These are phyloP conservation scores for Cladophialophora carrionii DNA, from an alignment of 2,329 filamentous ascomycete genomes.

Conservation along the genomic window DNA sequence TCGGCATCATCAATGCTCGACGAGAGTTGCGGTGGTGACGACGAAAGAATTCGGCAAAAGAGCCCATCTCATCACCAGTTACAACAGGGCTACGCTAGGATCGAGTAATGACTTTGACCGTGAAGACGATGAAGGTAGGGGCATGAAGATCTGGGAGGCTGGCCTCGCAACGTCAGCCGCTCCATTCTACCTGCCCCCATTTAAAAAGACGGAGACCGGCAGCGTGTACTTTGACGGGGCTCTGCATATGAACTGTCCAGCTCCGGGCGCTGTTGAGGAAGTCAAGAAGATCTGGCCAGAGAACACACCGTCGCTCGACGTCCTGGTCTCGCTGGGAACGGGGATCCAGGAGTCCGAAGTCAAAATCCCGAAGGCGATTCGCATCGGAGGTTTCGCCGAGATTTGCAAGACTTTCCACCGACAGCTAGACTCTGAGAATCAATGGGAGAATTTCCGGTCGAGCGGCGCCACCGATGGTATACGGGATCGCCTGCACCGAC, in stretches of 20 bases:
- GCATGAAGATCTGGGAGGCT: constrained; percentile 17
- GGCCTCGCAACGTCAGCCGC: constrained; percentile 11
- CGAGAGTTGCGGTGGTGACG: constrained; percentile 15
- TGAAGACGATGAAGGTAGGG: constrained; percentile 17
- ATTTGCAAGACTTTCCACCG: constrained; percentile 16
- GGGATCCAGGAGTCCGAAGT: constrained; percentile 20
- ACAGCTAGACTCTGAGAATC: constrained; percentile 13
- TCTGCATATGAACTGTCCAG: constrained; percentile 17
- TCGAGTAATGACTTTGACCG: constrained; percentile 11
- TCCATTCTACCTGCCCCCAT: constrained; percentile 15
- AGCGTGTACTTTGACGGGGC: constrained; percentile 15
- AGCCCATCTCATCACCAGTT: constrained; percentile 15
- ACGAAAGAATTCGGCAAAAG: constrained; percentile 13
- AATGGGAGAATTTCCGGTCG: constrained; percentile 14
- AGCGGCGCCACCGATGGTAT: constrained; percentile 8
- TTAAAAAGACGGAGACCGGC: constrained; percentile 11
- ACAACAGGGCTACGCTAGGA: constrained; percentile 8
- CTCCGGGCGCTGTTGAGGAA: constrained; percentile 13
- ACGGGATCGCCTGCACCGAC: constrained; percentile 15
- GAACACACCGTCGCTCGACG: constrained; percentile 7
- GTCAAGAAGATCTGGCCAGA: constrained; percentile 19
- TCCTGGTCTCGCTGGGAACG: constrained; percentile 15
- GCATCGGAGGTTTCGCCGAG: constrained; percentile 19
- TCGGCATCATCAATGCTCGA: constrained; percentile 19
- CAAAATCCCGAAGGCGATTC: constrained; percentile 16